Evolutionary conservation across 2,329 filamentous ascomycete genomes (phyloP).

Genomic region (Fusarium succisae): DNA sequence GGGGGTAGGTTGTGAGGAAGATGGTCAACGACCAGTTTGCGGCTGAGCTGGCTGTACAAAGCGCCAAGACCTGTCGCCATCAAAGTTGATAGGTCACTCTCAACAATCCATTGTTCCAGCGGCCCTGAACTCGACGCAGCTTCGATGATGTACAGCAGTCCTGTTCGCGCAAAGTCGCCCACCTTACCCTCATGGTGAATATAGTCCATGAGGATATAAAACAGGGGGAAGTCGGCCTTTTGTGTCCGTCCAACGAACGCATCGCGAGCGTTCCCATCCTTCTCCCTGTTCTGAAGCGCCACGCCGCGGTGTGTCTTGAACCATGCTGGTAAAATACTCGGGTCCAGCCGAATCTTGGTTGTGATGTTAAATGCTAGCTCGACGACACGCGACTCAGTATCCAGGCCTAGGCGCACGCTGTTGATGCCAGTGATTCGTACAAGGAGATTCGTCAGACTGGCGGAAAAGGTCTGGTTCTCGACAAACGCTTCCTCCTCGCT

Average conservation of each 20-base stretch:
- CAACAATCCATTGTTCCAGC: conserved; percentile 95
- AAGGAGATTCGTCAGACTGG: conserved; percentile 86
- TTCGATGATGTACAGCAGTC: conserved; percentile 94
- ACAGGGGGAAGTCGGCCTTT: conserved; percentile 92
- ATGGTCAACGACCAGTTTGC: conserved; percentile 84
- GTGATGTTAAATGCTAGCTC: conserved; percentile 96
- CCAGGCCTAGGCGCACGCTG: conserved; percentile 75
- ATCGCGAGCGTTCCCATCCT: conserved; percentile 70
- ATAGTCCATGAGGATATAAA: conserved; percentile 95
- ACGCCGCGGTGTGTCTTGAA: conserved; percentile 70
- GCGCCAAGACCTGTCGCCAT: conserved; percentile 96
- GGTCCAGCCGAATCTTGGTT: conserved; percentile 92
- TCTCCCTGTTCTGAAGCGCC: conserved; percentile 48
- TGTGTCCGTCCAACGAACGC: conserved; percentile 86
- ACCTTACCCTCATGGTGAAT: conserved; percentile 95
- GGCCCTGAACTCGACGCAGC: conserved; percentile 83
- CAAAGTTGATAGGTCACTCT: conserved; percentile 93
- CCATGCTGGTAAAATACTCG: conserved; percentile 88
- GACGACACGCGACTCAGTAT: conserved; percentile 88
- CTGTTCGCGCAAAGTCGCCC: conserved; percentile 95
- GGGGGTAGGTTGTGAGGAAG: conserved; percentile 79
- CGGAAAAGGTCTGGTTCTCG: conserved; percentile 85
- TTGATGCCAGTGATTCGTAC: conserved; percentile 80
- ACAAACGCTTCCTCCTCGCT: conserved; percentile 96
- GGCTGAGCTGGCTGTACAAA: conserved; percentile 72